Evolutionary conservation across 2,329 filamentous ascomycete species (phyloP), one percentile per base, ranked within the genome.

Genomic region (Alternaria brassicae): DNA sequence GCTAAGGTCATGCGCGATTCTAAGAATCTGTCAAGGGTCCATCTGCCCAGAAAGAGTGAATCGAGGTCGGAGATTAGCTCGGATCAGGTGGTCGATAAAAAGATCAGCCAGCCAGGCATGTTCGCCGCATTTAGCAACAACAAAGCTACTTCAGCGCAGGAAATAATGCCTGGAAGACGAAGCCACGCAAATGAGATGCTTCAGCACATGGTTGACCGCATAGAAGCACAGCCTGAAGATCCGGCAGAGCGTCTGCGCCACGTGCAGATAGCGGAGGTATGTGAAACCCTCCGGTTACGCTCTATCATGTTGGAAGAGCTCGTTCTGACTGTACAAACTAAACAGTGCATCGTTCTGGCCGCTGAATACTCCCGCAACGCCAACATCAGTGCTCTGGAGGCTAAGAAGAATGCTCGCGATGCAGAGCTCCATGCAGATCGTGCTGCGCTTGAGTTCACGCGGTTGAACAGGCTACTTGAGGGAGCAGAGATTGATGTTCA

Each of bases 211-310:
- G 41, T 68, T 12, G 48, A 61, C 7, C 56, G 50, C 6, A 54
- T 70, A n/a, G 45, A 57, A 2, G 28, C 28, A 1, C 56, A 70
- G 27, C 47, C 54, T 19, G 19, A 28, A n/a, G 53, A 60, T 3
- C 59, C 66, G 12, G 48, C 58, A 10, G 61, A 72, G 7, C 63
- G 64, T 23, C 21, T 68, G 30, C 61, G 68, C 4, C 63, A 62
- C 23, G 36, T 72, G 6, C 60, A 71, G 42, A 70, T 72, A 21
- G 67, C 69, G 56, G 65, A 75, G 65, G 72, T 75, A 37, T 57
- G 65, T 69, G 36, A 30, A 32, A 37, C 50, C 37, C 47, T 61
- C 17, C 32, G 53, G 23, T 13, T 21, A 2, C 57, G 39, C 39
- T 37, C 32, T 23, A 12, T 45, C 15, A 39, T 60, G 13, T 41